phyloP scores from a whole-genome alignment of 345 rosid species.

The Firmiana major region DNA sequence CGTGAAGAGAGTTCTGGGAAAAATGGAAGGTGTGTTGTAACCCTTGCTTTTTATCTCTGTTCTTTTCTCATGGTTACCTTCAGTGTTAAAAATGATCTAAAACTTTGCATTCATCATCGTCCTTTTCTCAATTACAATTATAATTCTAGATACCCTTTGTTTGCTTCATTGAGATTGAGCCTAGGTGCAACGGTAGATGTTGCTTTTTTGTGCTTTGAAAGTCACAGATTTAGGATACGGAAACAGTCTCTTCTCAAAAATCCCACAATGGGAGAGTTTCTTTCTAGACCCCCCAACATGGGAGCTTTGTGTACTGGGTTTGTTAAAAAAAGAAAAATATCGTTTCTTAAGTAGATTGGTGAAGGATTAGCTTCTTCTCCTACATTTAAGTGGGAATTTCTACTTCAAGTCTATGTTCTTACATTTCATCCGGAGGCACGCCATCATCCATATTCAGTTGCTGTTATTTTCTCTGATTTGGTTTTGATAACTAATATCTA shows the following conservation, averaged over 20 bases:
- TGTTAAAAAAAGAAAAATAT: too few relatives aligned
- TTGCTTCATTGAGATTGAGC: neutral
- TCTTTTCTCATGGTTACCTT: neutral
- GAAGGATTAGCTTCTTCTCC: neutral
- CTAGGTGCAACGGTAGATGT: too few relatives aligned
- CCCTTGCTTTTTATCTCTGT: neutral
- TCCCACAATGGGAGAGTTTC: too few relatives aligned
- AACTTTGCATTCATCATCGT: neutral
- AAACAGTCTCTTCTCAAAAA: too few relatives aligned
- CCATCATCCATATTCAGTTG: neutral
- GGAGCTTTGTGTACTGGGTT: too few relatives aligned
- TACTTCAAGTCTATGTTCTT: neutral
- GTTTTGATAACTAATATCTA: neutral
- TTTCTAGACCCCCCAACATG: too few relatives aligned
- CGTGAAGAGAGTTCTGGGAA: constrained; percentile 77
- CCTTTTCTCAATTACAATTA: neutral
- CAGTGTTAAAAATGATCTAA: too few relatives aligned
- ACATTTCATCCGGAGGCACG: neutral
- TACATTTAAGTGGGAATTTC: neutral
- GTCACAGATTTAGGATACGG: too few relatives aligned
- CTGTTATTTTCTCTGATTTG: neutral
- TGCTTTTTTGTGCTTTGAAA: too few relatives aligned
- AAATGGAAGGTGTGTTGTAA: constrained; percentile 67
- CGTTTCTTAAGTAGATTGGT: neutral
- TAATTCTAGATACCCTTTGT: neutral